Evolutionary conservation across 2,329 filamentous ascomycete genomes (phyloP), one percentile per base, ranked within the genome.

Genomic region (Aspergillus neotritici): DNA sequence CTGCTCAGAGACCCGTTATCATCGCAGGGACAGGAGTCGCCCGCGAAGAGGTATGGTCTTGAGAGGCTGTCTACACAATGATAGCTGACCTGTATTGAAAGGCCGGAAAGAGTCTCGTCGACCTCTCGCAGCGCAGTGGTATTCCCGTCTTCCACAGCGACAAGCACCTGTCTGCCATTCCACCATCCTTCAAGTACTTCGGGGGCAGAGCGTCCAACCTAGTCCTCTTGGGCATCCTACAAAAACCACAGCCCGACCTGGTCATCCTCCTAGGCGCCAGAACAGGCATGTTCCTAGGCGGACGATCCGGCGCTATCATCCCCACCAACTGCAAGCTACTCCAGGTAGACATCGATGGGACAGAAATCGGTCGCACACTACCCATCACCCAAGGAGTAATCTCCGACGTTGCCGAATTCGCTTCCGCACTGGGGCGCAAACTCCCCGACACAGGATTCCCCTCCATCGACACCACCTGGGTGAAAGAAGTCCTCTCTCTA

Each of bases 21-120:
- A 67, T 73, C 12, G 60, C 64, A 5, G 68, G 69, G 5, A 72
- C 68, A 5, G 70, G 70, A 1, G 65, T 62, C n/a, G n/a, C n/a
- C n/a, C n/a, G n/a, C n/a, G n/a, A n/a, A n/a, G n/a, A n/a, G n/a
- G n/a, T n/a, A n/a, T n/a, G n/a, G n/a, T n/a, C n/a, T n/a, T n/a
- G n/a, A n/a, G 10, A 13, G 51, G 48, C n/a, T 36, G 40, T 28
- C 49, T 34, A 7, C 16, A 40, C 28, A 40, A 36, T 11, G 16
- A 14, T 44, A 44, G n/a, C 13, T 53, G 49, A 12, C 51, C 48
- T 17, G 45, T 15, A 35, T 13, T 16, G 34, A 2, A 34, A 64
- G 59, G 56, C 61, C 30, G 59, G 43, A 13, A 16, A 56, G 4
- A 50, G 61, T 1, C 52, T 70, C 5, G 46, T 62, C 9, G 46